phyloP scores from a whole-genome alignment of 2,329 filamentous ascomycete genomes.

The Talaromyces sp. region DNA sequence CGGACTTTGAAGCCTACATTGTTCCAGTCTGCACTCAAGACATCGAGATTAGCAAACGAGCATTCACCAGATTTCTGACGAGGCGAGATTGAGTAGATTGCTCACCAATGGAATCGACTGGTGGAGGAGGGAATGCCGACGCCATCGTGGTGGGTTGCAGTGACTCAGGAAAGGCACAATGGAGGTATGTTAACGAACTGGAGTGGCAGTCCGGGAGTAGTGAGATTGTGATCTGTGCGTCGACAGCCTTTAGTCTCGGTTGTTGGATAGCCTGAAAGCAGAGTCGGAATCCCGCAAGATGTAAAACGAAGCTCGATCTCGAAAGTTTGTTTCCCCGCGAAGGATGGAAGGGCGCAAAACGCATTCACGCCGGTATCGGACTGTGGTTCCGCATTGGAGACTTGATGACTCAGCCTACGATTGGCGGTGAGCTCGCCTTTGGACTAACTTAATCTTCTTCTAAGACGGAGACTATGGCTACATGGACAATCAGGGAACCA shows the following conservation, averaged over 20 bases:
- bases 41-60: background rate
- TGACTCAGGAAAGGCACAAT: background rate
- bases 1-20: constrained; percentile 90
- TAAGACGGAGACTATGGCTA: no score
- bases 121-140: constrained; percentile 31
- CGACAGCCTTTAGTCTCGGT: background rate
- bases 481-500: no score
- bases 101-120: constrained; percentile 27
- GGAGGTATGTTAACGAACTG: background rate
- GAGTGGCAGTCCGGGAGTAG: background rate
- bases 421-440: background rate
- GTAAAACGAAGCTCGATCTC: background rate
- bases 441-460: no score
- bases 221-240: background rate
- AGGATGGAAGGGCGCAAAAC: background rate
- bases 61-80: background rate
- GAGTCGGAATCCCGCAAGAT: background rate
- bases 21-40: constrained; percentile 65
- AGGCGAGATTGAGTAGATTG: background rate
- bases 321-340: background rate
- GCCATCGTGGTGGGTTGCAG: constrained; percentile 8
- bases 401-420: background rate
- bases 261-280: background rate
- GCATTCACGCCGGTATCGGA: constrained; percentile 3
- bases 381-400: background rate